Conservation (phyloP, 176 grass and related monocot genomes). For the Carex parvula region DNA sequence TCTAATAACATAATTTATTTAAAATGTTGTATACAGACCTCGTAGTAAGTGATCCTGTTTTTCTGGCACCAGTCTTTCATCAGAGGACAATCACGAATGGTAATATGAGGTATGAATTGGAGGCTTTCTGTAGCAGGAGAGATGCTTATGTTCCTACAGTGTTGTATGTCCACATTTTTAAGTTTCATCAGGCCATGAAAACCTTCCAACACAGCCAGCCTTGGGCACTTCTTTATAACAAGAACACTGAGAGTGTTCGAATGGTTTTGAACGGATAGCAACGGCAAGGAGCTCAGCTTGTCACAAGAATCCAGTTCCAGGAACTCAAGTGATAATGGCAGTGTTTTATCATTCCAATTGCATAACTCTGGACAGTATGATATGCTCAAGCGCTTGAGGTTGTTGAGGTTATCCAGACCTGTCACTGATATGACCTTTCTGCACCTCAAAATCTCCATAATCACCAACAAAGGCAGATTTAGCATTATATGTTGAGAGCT, state of each 20-base stretch:
- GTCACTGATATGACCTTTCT: background rate
- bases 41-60: background rate
- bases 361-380: background rate
- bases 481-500: background rate
- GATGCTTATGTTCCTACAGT: background rate
- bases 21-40: background rate
- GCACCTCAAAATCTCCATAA: background rate
- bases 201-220: background rate
- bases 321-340: background rate
- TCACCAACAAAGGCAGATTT: background rate
- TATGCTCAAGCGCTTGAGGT: background rate
- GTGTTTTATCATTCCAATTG: background rate
- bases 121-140: background rate
- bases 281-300: background rate
- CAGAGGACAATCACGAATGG: background rate
- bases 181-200: background rate
- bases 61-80: background rate
- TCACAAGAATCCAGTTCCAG: background rate
- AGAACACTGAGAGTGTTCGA: background rate
- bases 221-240: background rate
- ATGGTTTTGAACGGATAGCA: background rate
- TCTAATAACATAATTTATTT: background rate
- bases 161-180: background rate
- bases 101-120: too few relatives aligned
- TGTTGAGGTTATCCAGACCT: background rate